Base-by-base conservation (phyloP, 1,284 basidiomycete genomes). In the Microbotryum silenes-acaulis region DNA sequence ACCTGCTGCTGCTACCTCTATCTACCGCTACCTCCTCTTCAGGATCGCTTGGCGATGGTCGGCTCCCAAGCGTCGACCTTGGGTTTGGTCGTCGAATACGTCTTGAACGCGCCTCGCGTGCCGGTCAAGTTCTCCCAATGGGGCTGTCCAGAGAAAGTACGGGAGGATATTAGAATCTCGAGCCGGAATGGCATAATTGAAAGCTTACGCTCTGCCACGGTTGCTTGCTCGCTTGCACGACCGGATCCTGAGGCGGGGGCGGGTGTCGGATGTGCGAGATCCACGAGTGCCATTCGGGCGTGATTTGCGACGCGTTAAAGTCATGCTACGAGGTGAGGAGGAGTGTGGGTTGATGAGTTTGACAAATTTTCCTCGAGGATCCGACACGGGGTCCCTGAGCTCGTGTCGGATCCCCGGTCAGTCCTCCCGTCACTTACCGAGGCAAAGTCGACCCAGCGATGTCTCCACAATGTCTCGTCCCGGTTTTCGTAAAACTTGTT, bases 221-320 rank as follows among this genome's bases (percentile, higher is more conserved):
- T 7, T 86, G 89, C 49, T 83, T 81, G 54, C 81, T 74, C 57
- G 79, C 81, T 73, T 86, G 81, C 74, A 92, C 77, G 42, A 90
- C 77, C 0, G 80, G 74, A 73, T 96, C 93, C 67, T 86, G 79
- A 2, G 81, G 78, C 2, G 92, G 93, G 7, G 89, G 82, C 47
- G 85, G 81, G 69, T 84, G 82, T 54, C 92, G 88, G 72, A 93
- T 94, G 74, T 94, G 90, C n/a, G 81, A 80, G 33, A 96, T 76
- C 92, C 92, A 97, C 9, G 91, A 84, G 76, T 93, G 91, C 93
- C 93, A 96, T 76, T 92, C 91, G 2, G 91, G 82, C 37, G 91
- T 88, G 45, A 93, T 85, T 79, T 97, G 92, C 0, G 89, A 83
- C 12, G 88, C 89, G 73, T 94, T 88, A 77, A 82, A 86, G 70